phyloP scores from a whole-genome alignment of 2,329 filamentous ascomycete species.

The Sphaerulina vaccinii region DNA sequence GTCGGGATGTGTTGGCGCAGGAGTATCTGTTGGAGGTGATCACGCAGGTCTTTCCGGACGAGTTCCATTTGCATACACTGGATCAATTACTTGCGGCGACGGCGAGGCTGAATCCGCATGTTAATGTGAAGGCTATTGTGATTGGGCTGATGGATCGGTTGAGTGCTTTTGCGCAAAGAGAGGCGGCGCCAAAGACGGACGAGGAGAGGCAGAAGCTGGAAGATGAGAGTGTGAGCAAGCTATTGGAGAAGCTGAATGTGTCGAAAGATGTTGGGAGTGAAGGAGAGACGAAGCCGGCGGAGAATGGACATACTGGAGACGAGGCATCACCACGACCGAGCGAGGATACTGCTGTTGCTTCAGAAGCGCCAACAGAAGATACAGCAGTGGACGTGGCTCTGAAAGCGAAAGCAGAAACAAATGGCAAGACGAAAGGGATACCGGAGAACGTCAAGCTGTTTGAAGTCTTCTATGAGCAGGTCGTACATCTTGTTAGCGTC shows the following conservation, averaged over 20 bases:
- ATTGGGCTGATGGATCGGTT: constrained; percentile 97
- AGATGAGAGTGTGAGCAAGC: constrained; percentile 73
- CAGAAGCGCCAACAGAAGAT: constrained; percentile 20
- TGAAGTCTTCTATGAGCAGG: constrained; percentile 95
- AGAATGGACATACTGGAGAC: constrained; percentile 32
- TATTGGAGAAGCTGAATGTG: constrained; percentile 76
- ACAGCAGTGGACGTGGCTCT: constrained; percentile 30
- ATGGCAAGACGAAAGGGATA: constrained; percentile 56
- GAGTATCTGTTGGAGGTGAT: constrained; percentile 98
- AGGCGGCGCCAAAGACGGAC: constrained; percentile 68
- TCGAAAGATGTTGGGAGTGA: constrained; percentile 53
- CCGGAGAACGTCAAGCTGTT: constrained; percentile 83
- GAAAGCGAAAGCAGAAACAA: constrained; percentile 36
- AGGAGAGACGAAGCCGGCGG: constrained; percentile 30
- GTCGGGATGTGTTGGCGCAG: constrained; percentile 91
- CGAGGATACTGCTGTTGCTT: constrained; percentile 24
- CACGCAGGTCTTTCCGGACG: constrained; percentile 97
- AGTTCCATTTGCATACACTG: constrained; percentile 94
- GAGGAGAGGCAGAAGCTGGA: constrained; percentile 76
- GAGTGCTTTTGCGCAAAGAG: constrained; percentile 89
- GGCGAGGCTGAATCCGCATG: constrained; percentile 87
- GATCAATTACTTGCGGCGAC: constrained; percentile 94
- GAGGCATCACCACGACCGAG: constrained; percentile 18
- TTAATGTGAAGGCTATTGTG: constrained; percentile 96
- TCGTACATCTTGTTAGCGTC: constrained; percentile 87